phyloP scores from a whole-genome alignment of 805 yeast genomes.

The Starmera dryadoides region DNA sequence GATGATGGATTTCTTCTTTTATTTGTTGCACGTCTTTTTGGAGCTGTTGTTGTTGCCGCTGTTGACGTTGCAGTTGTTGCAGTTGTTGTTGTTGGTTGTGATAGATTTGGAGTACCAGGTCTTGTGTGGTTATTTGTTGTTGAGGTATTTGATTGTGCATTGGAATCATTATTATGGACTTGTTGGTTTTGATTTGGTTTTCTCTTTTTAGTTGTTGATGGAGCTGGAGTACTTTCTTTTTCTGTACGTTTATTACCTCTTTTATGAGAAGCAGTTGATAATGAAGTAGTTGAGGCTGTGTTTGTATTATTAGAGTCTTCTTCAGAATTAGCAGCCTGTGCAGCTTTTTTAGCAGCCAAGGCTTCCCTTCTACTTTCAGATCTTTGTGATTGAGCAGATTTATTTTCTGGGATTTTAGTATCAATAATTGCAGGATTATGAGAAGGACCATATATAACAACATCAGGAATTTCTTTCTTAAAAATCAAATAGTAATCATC shows the following conservation, averaged over 20 bases:
- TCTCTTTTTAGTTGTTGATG: neutral
- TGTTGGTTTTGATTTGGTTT: neutral
- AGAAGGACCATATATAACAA: conserved; percentile 67
- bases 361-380: conserved; percentile 90
- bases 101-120: neutral
- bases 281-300: conserved; percentile 6
- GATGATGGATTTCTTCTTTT: neutral
- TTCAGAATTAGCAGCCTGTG: conserved; percentile 20
- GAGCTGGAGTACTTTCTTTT: neutral
- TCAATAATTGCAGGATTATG: conserved; percentile 87
- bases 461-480: conserved; percentile 75
- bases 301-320: too few species aligned
- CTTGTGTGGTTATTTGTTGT: neutral
- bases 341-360: conserved; percentile 77
- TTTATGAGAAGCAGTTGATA: conserved; percentile 3
- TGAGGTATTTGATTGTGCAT: neutral
- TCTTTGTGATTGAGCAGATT: conserved; percentile 68
- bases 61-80: too few species aligned
- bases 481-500: conserved; percentile 73
- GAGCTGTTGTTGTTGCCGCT: neutral
- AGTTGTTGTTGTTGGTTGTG: neutral
- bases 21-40: neutral
- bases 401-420: conserved; percentile 39
- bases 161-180: neutral
- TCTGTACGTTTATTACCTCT: neutral